phyloP scores from a whole-genome alignment of 371 early-diverging fungal species.

The Batkoa obscura region DNA sequence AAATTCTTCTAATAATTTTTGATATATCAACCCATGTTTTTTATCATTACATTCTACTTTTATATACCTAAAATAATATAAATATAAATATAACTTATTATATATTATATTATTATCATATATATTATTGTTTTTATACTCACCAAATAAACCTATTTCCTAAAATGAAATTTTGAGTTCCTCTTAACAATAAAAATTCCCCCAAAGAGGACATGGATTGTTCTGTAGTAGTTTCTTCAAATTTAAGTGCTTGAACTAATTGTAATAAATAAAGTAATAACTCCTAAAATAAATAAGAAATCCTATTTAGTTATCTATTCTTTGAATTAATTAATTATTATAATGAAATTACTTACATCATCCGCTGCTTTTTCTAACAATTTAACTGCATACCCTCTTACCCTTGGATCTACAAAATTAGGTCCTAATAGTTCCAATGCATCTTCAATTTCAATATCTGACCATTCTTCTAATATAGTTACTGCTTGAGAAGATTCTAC shows the following conservation, averaged over 20 bases:
- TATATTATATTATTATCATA: no score
- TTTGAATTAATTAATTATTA: neutral
- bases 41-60: conserved; percentile 69
- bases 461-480: conserved; percentile 71
- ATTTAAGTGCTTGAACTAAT: conserved; percentile 92
- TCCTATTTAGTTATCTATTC: neutral
- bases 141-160: conserved; percentile 89
- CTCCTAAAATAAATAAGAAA: conserved; percentile 27
- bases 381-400: conserved; percentile 72
- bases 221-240: conserved; percentile 38
- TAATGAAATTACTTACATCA: conserved; percentile 29
- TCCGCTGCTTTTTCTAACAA: conserved; percentile 82
- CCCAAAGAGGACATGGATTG: conserved; percentile 47
- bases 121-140: neutral
- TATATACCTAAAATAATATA: conserved; percentile 38
- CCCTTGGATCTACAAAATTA: conserved; percentile 59
- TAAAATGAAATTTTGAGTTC: conserved; percentile 51
- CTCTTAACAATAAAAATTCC: conserved; percentile 71
- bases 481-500: conserved; percentile 82
- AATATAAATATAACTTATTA: neutral
- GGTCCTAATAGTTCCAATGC: conserved; percentile 82
- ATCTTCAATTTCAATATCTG: conserved; percentile 80
- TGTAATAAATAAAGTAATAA: conserved; percentile 77
- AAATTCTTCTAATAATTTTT: conserved; percentile 43
- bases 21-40: conserved; percentile 58